Percentiles rank a stretch among this genome's conserved stretches.
phyloP scores from a whole-genome alignment of 1,284 basidiomycete genomes.

The Ganoderma lucidum region DNA sequence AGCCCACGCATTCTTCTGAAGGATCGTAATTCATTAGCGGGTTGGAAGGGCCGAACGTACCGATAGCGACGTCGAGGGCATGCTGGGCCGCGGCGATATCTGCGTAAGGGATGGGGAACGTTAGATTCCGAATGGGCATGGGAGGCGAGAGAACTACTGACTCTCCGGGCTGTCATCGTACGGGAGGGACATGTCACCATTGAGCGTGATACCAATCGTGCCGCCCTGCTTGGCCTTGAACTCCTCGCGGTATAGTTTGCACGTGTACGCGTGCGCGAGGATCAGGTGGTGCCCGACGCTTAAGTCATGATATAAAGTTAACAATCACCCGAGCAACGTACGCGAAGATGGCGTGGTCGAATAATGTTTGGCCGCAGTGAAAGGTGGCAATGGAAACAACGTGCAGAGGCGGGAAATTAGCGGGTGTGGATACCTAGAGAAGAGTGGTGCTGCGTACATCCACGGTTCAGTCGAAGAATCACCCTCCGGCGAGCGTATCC shows the following conservation, averaged over 20 bases:
- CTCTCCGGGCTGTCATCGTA: conserved; percentile 72
- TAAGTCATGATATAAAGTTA: conserved; percentile 6
- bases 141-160: conserved; percentile 42
- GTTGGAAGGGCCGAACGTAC: conserved; percentile 44
- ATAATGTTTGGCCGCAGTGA: too few relatives aligned
- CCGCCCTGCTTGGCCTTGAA: conserved; percentile 66
- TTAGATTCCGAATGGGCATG: conserved; percentile 12
- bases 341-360: too few relatives aligned
- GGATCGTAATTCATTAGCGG: conserved; percentile 9
- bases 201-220: conserved; percentile 77
- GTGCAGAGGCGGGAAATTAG: neutral
- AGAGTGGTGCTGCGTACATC: conserved; percentile 57
- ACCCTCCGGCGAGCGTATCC: conserved; percentile 60
- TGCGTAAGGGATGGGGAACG: conserved; percentile 38
- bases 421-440: conserved; percentile 16
- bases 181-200: conserved; percentile 76
- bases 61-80: conserved; percentile 71
- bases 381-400: neutral
- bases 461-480: conserved; percentile 75
- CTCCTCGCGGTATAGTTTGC: conserved; percentile 68
- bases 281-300: conserved; percentile 76
- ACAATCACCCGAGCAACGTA: neutral
- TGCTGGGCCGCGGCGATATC: conserved; percentile 71
- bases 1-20: conserved; percentile 15
- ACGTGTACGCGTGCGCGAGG: conserved; percentile 73